A percentile compares a stretch with the other conserved stretches of the same genome.
Conservation (phyloP, 108 stramenopile species). For the Nitzschia sp. region DNA sequence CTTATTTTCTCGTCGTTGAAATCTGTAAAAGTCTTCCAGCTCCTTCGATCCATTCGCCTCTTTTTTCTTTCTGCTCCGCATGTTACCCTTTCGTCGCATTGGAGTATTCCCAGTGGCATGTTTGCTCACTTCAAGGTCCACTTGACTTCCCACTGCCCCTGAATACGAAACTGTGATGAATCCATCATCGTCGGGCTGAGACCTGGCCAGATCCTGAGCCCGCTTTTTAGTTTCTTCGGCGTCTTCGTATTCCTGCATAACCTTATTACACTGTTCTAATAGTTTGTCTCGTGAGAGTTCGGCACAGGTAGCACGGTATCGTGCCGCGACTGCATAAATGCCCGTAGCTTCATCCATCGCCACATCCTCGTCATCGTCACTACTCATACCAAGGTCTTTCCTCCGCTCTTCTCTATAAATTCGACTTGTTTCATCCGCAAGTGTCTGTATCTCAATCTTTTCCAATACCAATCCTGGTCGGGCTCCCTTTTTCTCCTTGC, state of each 20-base stretch:
- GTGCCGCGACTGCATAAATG: constrained; percentile 50
- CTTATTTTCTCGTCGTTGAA: constrained; percentile 70
- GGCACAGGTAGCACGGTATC: constrained; percentile 36
- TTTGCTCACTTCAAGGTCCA: constrained; percentile 48
- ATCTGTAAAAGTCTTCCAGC: constrained; percentile 81
- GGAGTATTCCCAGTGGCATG: constrained; percentile 10
- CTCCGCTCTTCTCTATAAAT: constrained; percentile 14
- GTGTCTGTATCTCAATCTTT: constrained; percentile 50
- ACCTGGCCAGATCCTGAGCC: constrained; percentile 34
- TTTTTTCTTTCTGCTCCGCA: constrained; percentile 64
- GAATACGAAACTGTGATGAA: constrained; percentile 78
- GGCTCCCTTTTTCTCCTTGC: constrained; percentile 11
- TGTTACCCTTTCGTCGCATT: constrained; percentile 35
- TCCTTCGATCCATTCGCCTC: constrained; percentile 47
- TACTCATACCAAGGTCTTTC: neutral
- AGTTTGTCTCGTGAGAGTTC: constrained; percentile 44
- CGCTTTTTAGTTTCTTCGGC: constrained; percentile 55
- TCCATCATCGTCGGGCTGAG: constrained; percentile 82
- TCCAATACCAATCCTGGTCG: constrained; percentile 36
- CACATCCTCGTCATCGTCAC: constrained; percentile 28
- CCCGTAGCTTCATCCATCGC: constrained; percentile 31
- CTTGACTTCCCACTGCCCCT: constrained; percentile 44
- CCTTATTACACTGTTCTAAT: constrained; percentile 69
- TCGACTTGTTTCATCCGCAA: constrained; percentile 40
- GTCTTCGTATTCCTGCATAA: constrained; percentile 74